A percentile compares a stretch with the other conserved stretches of the same genome.
These are phyloP conservation scores for Collybia mongolica DNA, from an alignment of 768 basidiomycete genomes.

Conservation along the genomic window DNA sequence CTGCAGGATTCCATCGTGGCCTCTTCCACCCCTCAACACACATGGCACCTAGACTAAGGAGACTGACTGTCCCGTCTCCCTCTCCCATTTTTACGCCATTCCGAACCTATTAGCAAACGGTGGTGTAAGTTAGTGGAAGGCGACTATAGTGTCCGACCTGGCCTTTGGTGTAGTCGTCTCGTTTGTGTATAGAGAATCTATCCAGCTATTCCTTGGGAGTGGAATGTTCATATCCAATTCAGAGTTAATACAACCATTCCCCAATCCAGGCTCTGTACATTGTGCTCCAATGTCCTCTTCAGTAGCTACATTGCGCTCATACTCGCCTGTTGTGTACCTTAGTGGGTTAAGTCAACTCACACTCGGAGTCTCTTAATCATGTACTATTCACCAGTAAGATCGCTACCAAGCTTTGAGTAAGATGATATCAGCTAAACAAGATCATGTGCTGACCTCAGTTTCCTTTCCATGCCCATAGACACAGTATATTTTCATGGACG, in stretches of 20 bases:
- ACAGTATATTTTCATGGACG: slow-evolving; percentile 90
- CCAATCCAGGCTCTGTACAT: slow-evolving; percentile 41
- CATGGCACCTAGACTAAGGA: slow-evolving; percentile 91
- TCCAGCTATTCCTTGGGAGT: slow-evolving; percentile 65
- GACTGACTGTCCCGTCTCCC: slow-evolving; percentile 91
- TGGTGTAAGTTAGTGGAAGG: not conserved
- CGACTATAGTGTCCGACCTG: slow-evolving; percentile 1
- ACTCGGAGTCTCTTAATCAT: no score
- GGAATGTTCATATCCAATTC: slow-evolving; percentile 53
- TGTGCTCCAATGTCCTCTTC: slow-evolving; percentile 40
- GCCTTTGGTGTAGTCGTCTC: slow-evolving; percentile 60
- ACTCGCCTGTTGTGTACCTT: slow-evolving; percentile 73
- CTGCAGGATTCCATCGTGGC: slow-evolving; percentile 86
- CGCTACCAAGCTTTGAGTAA: slow-evolving; percentile 31
- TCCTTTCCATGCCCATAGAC: slow-evolving; percentile 96
- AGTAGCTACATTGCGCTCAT: slow-evolving; percentile 61
- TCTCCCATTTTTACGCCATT: slow-evolving; percentile 93
- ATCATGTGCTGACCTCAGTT: slow-evolving; percentile 64
- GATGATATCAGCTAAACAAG: not conserved
- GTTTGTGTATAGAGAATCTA: slow-evolving; percentile 81
- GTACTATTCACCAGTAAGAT: slow-evolving; percentile 69
- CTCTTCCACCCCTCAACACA: slow-evolving; percentile 94
- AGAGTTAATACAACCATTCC: slow-evolving; percentile 38
- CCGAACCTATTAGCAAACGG: slow-evolving; percentile 40
- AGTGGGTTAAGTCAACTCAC: no score